phyloP scores from a whole-genome alignment of 2,329 filamentous ascomycete species.

The Ilyonectria mors-panacis region DNA sequence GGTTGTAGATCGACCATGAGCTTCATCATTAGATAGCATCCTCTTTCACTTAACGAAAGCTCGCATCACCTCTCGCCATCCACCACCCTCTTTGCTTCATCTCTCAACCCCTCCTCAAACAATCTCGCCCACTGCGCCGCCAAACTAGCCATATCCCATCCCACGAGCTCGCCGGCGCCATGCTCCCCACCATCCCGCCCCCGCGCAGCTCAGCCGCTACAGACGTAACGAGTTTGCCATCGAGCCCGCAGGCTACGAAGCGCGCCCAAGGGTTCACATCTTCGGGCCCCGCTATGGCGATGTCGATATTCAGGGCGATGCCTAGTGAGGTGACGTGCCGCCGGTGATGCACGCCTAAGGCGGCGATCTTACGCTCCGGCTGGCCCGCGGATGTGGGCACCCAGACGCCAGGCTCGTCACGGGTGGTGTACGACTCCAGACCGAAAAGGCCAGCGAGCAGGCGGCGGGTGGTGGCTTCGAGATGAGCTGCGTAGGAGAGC shows the following conservation, averaged over 20 bases:
- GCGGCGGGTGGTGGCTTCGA: slow-evolving; percentile 83
- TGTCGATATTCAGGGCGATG: slow-evolving; percentile 82
- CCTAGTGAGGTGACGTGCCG: slow-evolving; percentile 89
- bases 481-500: slow-evolving; percentile 80
- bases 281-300: slow-evolving; percentile 63
- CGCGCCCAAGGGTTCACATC: slow-evolving; percentile 70
- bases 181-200: slow-evolving; percentile 32
- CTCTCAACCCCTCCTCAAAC: slow-evolving; percentile 53
- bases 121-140: slow-evolving; percentile 52
- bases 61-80: slow-evolving; percentile 34
- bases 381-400: slow-evolving; percentile 54
- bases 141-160: slow-evolving; percentile 49
- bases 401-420: slow-evolving; percentile 92
- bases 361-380: slow-evolving; percentile 82
- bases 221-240: slow-evolving; percentile 84
- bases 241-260: slow-evolving; percentile 92
- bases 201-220: slow-evolving; percentile 67
- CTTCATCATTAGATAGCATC: neutral
- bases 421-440: slow-evolving; percentile 70
- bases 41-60: slow-evolving; percentile 19
- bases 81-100: slow-evolving; percentile 46
- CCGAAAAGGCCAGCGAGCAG: slow-evolving; percentile 71
- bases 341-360: slow-evolving; percentile 91
- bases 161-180: slow-evolving; percentile 27
- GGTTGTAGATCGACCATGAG: neutral